Evolutionary conservation across 108 stramenopile species (phyloP), one percentile per base, ranked within the genome.

Genomic region (Licmophora abbreviata): DNA sequence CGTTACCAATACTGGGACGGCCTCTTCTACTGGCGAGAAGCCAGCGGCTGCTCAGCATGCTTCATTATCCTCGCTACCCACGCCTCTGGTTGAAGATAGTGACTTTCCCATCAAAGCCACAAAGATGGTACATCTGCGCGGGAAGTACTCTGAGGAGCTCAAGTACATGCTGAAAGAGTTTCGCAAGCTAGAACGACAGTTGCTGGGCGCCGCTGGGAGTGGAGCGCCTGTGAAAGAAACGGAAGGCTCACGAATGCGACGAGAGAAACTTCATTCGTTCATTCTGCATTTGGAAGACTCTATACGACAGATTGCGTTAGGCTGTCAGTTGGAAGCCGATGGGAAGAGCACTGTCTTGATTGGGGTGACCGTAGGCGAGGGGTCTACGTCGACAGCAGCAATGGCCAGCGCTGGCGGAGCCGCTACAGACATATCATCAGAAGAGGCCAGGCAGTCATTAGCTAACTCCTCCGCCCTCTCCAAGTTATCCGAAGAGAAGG

Each of bases 111-210:
- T 75, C 14, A 81, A 86, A 52, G 50, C 85, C 22, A 53, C 52
- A 6, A 75, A 48, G 27, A 77, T 83, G 56, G 45, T 35, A 14
- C 83, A 85, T 40, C 64, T 88, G 8, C 62, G 64, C 6, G 57
- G 51, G 20, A 90, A 85, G 52, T 90, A 85, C 51, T 37, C 61
- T 8, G 51, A 63, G 12, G 83, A 90, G 60, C 67, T 90, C 12
- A 69, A 85, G 46, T 90, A 85, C 59, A 90, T 90, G 88, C 71
- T 81, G 0, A 40, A 70, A 33, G 88, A 90, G 56, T 90, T 90
- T 63, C 66, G 68, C 56, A 90, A 85, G 53, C 60, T 90, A 12
- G 88, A 90, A 54, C 51, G 77, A 6, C 88, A 90, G 51, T 56
- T 90, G 1, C 54, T 90, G 28, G 83, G 88, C 11, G 81, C 81